A percentile compares a stretch with the other conserved stretches of the same genome.
Conservation (phyloP, 2,329 filamentous ascomycete species). For the Verticillium nubilum region DNA sequence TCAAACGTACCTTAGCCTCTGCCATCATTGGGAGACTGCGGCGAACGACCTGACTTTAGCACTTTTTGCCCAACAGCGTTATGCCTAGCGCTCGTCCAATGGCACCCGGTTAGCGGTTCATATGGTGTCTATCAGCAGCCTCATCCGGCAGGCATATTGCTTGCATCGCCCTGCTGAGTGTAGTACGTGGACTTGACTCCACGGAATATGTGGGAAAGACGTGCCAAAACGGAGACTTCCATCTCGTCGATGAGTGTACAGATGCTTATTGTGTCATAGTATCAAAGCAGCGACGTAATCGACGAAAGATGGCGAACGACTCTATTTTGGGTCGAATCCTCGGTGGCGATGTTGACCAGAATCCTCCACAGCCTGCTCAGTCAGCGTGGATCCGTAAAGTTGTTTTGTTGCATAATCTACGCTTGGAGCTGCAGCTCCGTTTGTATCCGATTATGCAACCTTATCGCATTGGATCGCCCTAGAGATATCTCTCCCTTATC, state of each 20-base stretch:
- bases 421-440: neutral
- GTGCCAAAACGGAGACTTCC: neutral
- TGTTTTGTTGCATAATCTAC: too few species aligned
- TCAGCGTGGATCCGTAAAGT: too few species aligned
- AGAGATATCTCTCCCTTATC: too few species aligned
- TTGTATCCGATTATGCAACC: neutral
- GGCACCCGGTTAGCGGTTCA: neutral
- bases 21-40: neutral
- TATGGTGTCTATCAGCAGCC: neutral
- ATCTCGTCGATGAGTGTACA: neutral
- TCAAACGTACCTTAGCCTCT: neutral
- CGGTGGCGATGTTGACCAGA: neutral
- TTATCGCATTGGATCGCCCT: too few species aligned
- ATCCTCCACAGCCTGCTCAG: neutral
- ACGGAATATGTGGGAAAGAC: neutral
- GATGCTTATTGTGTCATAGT: neutral
- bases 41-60: neutral
- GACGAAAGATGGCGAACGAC: neutral
- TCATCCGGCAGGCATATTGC: neutral
- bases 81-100: neutral
- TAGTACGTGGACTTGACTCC: neutral
- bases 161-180: neutral
- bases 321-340: neutral
- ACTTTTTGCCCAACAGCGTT: neutral
- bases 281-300: neutral